These are phyloP conservation scores for Miamiensis avidus DNA, from an alignment of 169 alveolate species.

Conservation along the genomic window DNA sequence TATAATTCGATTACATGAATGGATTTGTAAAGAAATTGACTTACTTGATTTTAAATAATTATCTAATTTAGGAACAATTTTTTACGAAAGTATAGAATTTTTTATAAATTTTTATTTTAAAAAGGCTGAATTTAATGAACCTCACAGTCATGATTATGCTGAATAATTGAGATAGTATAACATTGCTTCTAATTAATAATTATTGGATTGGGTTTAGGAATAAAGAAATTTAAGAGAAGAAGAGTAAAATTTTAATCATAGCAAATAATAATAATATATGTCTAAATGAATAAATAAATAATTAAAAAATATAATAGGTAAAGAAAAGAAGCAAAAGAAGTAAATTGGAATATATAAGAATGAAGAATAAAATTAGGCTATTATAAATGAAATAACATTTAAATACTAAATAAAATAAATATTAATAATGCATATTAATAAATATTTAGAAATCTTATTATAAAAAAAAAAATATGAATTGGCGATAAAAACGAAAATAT, in stretches of 20 bases:
- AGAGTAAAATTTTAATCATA: background rate
- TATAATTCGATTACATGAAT: background rate
- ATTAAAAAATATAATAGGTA: background rate
- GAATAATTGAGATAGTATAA: slow-evolving; percentile 19
- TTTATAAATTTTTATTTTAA: too few species aligned
- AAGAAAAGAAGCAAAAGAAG: slow-evolving; percentile 12
- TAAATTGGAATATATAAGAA: background rate
- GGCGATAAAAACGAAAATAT: background rate
- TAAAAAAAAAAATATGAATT: background rate
- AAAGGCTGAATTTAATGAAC: background rate
- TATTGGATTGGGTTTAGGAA: background rate
- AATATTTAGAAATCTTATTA: too few species aligned
- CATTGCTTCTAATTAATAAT: background rate
- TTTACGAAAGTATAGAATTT: background rate
- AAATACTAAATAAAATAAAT: background rate
- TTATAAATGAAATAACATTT: background rate
- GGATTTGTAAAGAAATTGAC: background rate
- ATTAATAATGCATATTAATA: too few species aligned
- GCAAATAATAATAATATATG: background rate
- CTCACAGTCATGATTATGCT: background rate
- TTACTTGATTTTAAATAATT: background rate
- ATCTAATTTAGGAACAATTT: background rate
- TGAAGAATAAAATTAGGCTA: background rate
- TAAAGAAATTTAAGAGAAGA: background rate
- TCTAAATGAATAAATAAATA: background rate